Evolutionary conservation across 164 flowering plant genomes (phyloP).

Genomic region (Houttuynia cordata): DNA sequence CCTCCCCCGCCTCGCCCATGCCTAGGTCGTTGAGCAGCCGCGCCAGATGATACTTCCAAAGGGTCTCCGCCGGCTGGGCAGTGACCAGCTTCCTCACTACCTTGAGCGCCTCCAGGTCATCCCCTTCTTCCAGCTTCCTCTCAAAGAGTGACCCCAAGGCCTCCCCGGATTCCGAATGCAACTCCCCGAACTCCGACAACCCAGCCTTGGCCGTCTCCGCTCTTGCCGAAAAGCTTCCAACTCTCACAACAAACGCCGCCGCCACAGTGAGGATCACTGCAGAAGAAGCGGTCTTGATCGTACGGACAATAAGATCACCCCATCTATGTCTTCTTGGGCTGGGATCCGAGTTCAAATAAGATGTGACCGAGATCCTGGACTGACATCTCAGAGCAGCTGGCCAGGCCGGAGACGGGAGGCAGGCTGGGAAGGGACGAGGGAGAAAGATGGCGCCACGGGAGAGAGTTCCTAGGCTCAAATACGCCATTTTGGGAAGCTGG

Average conservation of each 20-base stretch:
- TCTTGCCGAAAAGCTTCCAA: constrained; percentile 22
- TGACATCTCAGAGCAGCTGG: too few species aligned
- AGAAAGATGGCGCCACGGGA: constrained; percentile 1
- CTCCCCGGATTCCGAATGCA: constrained; percentile 38
- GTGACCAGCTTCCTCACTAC: constrained; percentile 29
- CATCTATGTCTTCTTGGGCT: not conserved
- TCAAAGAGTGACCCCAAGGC: too few species aligned
- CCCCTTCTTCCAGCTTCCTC: constrained; percentile 54
- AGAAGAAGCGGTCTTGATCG: constrained; percentile 19
- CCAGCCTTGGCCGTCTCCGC: constrained; percentile 38
- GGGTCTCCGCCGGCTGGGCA: constrained; percentile 42
- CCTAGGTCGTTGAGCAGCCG: constrained; percentile 45
- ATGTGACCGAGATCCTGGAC: not conserved
- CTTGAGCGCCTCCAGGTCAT: constrained; percentile 52
- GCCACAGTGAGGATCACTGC: constrained; percentile 28
- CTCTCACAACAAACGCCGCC: constrained; percentile 17
- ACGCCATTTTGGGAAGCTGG: constrained; percentile 10
- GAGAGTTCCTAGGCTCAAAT: constrained; percentile 9
- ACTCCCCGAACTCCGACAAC: constrained; percentile 35
- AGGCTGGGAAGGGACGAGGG: not conserved
- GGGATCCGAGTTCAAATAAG: not conserved
- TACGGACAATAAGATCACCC: constrained; percentile 5
- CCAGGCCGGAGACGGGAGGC: constrained; percentile 2
- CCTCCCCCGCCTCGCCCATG: constrained; percentile 41
- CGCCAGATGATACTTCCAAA: constrained; percentile 68